Percentiles rank a stretch among this genome's conserved stretches.
phyloP scores from a whole-genome alignment of 208 protist species.

The Leptomonas pyrrhocoris region DNA sequence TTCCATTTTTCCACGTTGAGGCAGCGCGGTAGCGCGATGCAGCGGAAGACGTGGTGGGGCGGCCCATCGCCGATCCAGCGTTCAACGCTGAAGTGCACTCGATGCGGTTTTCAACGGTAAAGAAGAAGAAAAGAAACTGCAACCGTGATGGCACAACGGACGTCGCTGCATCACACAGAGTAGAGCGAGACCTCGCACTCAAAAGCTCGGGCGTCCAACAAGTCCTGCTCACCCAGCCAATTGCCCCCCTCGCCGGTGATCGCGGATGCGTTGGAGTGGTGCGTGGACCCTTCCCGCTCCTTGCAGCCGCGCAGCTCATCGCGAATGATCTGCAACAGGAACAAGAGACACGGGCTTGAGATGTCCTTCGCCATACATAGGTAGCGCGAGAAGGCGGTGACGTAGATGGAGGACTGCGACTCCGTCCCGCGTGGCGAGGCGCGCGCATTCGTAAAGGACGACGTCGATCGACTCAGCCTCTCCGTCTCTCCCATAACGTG shows the following conservation, averaged over 20 bases:
- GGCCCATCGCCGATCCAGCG: too few species aligned
- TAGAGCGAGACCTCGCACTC: constrained; percentile 16
- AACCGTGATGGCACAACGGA: neutral
- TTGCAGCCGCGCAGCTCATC: constrained; percentile 26
- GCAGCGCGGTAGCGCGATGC: too few species aligned
- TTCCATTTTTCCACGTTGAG: too few species aligned
- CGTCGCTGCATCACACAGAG: constrained; percentile 8
- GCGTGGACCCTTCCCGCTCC: constrained; percentile 7
- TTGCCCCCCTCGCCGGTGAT: neutral
- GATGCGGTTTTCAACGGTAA: neutral
- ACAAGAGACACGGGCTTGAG: constrained; percentile 26
- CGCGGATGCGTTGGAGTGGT: constrained; percentile 7
- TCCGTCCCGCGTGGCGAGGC: neutral
- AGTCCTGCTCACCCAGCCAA: constrained; percentile 23
- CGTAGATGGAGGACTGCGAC: constrained; percentile 41
- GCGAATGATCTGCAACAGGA: constrained; percentile 28
- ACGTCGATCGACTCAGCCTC: constrained; percentile 3
- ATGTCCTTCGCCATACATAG: constrained; percentile 48
- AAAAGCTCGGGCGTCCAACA: constrained; percentile 20
- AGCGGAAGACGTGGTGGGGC: too few species aligned
- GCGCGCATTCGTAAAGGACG: constrained; percentile 7
- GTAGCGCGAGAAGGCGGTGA: constrained; percentile 45
- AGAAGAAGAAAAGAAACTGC: neutral
- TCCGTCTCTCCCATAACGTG: constrained; percentile 10
- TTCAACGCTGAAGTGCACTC: too few species aligned